phyloP scores from a whole-genome alignment of 306 rosid genomes.

The Pyrus bretschneideri region DNA sequence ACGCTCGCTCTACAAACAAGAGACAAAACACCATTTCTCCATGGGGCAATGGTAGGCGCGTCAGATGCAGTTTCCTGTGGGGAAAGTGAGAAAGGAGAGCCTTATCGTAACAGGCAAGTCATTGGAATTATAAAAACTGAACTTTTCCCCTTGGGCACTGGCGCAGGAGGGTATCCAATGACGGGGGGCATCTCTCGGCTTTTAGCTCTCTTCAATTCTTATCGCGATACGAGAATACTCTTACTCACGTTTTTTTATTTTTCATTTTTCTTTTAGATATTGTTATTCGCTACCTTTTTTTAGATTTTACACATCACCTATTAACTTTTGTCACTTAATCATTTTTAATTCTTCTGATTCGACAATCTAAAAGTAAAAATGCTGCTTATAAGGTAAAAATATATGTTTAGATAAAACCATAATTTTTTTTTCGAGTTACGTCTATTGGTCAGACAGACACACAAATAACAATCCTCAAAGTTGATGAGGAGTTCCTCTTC shows the following conservation, averaged over 20 bases:
- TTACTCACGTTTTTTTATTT: background rate
- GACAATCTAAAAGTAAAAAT: no score
- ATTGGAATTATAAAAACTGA: background rate
- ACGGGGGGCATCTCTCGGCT: conserved; percentile 3
- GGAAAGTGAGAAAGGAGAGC: background rate
- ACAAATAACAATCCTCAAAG: no score
- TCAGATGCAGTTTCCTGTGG: background rate
- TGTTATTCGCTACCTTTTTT: no score
- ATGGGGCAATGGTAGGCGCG: background rate
- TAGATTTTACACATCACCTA: no score
- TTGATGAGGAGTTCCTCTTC: no score
- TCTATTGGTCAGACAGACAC: no score
- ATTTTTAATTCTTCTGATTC: no score
- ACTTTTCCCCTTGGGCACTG: conserved; percentile 44
- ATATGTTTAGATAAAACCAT: no score
- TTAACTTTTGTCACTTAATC: no score
- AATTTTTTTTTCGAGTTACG: no score
- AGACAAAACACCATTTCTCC: background rate
- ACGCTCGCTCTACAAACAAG: background rate
- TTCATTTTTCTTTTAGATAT: no score
- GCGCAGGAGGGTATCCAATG: conserved; percentile 32
- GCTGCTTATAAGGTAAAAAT: no score
- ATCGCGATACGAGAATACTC: background rate
- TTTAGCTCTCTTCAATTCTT: background rate
- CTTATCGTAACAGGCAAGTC: background rate